phyloP scores from a whole-genome alignment of 225 moss, liverwort and hornwort species.

The Neckera pumila region DNA sequence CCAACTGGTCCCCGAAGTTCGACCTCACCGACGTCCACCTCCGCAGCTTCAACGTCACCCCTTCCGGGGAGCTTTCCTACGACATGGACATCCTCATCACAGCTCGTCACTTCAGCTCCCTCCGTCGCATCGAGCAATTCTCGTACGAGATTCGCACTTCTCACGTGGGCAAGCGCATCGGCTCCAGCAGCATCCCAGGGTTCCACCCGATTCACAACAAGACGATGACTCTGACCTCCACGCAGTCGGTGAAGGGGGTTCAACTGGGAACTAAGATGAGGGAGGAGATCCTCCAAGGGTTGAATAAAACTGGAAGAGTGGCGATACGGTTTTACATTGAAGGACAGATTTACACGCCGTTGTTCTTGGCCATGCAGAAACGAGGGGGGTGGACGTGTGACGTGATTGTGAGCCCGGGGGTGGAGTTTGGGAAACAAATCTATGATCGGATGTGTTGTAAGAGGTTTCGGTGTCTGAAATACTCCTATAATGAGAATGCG shows the following conservation, averaged over 20 bases:
- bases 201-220: slow-evolving; percentile 2
- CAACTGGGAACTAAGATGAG: neutral
- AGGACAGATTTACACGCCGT: slow-evolving; percentile 2
- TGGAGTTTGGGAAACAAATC: slow-evolving; percentile 5
- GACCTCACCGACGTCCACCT: slow-evolving; percentile 13
- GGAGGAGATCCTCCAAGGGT: neutral
- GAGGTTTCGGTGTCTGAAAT: neutral
- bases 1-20: neutral
- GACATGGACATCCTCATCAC: slow-evolving; percentile 30
- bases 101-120: slow-evolving; percentile 9
- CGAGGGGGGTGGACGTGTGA: neutral
- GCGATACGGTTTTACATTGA: slow-evolving; percentile 1
- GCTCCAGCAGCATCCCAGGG: neutral
- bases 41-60: neutral
- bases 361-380: slow-evolving; percentile 14
- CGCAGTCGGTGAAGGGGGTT: neutral
- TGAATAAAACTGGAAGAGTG: neutral
- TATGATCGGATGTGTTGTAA: neutral
- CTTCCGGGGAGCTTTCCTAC: neutral
- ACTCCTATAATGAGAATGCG: fast-evolving
- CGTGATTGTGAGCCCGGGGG: slow-evolving; percentile 1
- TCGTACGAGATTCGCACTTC: slow-evolving; percentile 17
- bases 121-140: slow-evolving; percentile 12
- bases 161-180: neutral
- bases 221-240: neutral